A percentile compares a stretch with the other conserved stretches of the same genome.
These are phyloP conservation scores for Pyrenophora tritici-repentis DNA, from an alignment of 2,329 filamentous ascomycete genomes.

Conservation along the genomic window DNA sequence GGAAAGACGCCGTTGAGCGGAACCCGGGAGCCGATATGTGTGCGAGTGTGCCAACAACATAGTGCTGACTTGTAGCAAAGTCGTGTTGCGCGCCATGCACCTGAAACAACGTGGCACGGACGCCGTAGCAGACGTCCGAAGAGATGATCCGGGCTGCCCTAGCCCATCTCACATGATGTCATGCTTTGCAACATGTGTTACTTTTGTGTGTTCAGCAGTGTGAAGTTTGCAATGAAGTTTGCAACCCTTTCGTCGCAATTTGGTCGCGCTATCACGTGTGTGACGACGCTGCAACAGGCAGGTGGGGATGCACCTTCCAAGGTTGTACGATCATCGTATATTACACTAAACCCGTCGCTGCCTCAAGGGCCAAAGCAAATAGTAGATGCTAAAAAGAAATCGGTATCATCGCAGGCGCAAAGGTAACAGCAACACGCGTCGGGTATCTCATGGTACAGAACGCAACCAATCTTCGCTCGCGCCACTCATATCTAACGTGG, in stretches of 20 bases:
- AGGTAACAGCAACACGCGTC: constrained; percentile 8
- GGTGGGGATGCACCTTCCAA: background rate
- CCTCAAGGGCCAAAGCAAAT: background rate
- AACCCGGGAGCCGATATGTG: constrained; percentile 7
- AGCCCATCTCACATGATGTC: background rate
- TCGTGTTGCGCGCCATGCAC: constrained; percentile 24
- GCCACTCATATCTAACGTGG: background rate
- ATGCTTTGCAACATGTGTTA: background rate
- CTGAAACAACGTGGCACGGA: constrained; percentile 42
- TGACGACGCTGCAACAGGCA: background rate
- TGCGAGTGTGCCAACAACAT: constrained; percentile 21
- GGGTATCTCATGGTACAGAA: constrained; percentile 14
- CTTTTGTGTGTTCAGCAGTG: too few species aligned
- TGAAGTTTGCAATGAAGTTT: background rate
- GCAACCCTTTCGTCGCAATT: background rate
- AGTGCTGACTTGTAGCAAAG: constrained; percentile 24
- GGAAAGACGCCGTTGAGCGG: constrained; percentile 4
- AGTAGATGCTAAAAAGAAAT: too few species aligned
- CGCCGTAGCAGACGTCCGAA: constrained; percentile 12
- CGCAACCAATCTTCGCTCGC: background rate
- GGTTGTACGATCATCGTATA: background rate
- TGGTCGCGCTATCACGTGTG: constrained; percentile 10
- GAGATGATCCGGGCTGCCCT: background rate
- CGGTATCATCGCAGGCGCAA: constrained; percentile 2
- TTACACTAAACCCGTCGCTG: background rate